These are phyloP conservation scores for Akebia trifoliata DNA, from an alignment of 164 flowering plant species.

Conservation along the genomic window DNA sequence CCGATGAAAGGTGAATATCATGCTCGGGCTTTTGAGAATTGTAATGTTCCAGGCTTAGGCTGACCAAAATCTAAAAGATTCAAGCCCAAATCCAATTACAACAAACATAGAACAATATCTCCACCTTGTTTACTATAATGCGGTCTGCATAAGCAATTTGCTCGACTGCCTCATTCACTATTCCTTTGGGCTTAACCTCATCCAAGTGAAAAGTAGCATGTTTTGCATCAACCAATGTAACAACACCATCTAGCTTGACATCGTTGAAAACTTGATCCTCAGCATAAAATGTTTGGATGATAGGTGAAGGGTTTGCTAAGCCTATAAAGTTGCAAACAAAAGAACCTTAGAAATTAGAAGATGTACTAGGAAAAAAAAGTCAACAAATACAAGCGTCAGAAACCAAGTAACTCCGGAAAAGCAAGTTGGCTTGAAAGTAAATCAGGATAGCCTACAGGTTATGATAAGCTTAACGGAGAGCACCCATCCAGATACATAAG, in stretches of 20 bases:
- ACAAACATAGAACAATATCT: background rate
- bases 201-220: conserved; percentile 75
- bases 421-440: too few relatives aligned
- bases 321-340: conserved; percentile 38
- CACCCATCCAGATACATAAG: background rate
- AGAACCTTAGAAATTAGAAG: background rate
- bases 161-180: conserved; percentile 94
- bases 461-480: too few relatives aligned
- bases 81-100: background rate
- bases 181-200: conserved; percentile 86
- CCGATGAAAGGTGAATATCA: background rate
- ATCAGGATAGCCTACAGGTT: too few relatives aligned
- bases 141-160: conserved; percentile 95
- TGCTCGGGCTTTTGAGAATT: background rate
- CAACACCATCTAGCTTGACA: conserved; percentile 97
- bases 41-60: too few relatives aligned
- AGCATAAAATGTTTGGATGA: conserved; percentile 96
- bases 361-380: background rate
- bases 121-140: conserved; percentile 91
- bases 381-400: background rate
- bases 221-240: conserved; percentile 94
- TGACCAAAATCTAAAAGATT: background rate
- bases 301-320: conserved; percentile 96
- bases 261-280: conserved; percentile 81
- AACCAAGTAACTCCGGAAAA: too few relatives aligned